phyloP scores from a whole-genome alignment of 768 basidiomycete species.

The Phaeotremella fagi region DNA sequence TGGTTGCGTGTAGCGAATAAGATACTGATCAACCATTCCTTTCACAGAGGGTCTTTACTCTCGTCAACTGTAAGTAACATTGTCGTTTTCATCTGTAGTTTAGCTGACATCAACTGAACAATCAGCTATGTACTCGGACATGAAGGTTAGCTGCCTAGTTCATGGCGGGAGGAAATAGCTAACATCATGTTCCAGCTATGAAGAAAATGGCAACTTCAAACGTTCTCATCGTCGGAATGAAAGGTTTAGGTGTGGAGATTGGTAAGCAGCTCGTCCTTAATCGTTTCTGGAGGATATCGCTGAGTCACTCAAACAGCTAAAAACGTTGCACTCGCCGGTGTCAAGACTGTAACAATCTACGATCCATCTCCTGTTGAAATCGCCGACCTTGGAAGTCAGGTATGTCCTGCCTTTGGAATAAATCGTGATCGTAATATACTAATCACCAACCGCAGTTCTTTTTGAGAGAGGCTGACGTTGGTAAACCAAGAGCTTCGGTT shows the following conservation, averaged over 20 bases:
- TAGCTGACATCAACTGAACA: conserved; percentile 5
- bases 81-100: not conserved
- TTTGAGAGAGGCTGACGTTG: conserved; percentile 78
- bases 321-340: conserved; percentile 89
- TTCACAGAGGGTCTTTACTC: conserved; percentile 45
- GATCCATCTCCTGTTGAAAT: conserved; percentile 83
- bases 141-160: conserved; percentile 61
- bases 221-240: conserved; percentile 84
- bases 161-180: conserved; percentile 15
- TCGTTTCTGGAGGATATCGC: no score
- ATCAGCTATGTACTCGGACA: conserved; percentile 84
- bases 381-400: conserved; percentile 91
- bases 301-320: conserved; percentile 71
- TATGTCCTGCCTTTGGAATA: conserved; percentile 31
- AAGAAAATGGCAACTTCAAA: conserved; percentile 97
- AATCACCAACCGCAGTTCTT: conserved; percentile 65
- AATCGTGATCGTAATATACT: not conserved
- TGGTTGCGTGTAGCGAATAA: no score
- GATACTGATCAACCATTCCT: no score
- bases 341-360: conserved; percentile 92
- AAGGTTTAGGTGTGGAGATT: conserved; percentile 92
- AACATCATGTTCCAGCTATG: conserved; percentile 66
- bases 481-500: conserved; percentile 78
- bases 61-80: conserved; percentile 45
- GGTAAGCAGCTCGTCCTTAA: conserved; percentile 53